phyloP scores from a whole-genome alignment of 257 asterid species.

The Salvia rosmarinus region DNA sequence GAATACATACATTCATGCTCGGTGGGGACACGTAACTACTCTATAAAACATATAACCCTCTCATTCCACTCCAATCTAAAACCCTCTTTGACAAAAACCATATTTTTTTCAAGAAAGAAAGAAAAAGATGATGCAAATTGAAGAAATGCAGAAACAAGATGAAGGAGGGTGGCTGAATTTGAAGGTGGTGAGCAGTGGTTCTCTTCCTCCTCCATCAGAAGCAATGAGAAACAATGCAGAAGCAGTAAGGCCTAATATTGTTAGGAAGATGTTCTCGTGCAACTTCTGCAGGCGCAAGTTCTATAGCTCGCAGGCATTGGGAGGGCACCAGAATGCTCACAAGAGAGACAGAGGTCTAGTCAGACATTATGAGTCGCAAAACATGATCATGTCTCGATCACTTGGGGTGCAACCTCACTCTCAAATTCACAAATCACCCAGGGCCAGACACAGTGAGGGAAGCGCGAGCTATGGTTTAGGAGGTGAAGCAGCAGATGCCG shows the following conservation, averaged over 20 bases:
- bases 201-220: conserved; percentile 34
- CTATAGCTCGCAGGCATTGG: conserved; percentile 77
- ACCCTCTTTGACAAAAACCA: conserved; percentile 2
- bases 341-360: conserved; percentile 72
- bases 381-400: conserved; percentile 45
- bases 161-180: conserved; percentile 55
- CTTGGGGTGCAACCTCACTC: conserved; percentile 64
- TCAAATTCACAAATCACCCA: conserved; percentile 41
- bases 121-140: conserved; percentile 38
- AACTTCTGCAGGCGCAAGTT: conserved; percentile 75
- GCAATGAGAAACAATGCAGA: conserved; percentile 8
- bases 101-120: not conserved
- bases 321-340: conserved; percentile 92
- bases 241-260: too few species aligned
- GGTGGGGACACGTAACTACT: conserved; percentile 41
- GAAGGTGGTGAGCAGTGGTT: conserved; percentile 36
- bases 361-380: conserved; percentile 35
- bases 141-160: conserved; percentile 25
- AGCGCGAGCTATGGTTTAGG: conserved; percentile 41
- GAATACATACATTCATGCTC: not conserved
- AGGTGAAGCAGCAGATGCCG: conserved; percentile 24
- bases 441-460: conserved; percentile 28
- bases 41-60: not conserved
- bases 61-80: conserved; percentile 27
- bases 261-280: conserved; percentile 57